These are phyloP conservation scores for Talaromyces sp. DNA, from an alignment of 2,329 filamentous ascomycete genomes.

Conservation along the genomic window DNA sequence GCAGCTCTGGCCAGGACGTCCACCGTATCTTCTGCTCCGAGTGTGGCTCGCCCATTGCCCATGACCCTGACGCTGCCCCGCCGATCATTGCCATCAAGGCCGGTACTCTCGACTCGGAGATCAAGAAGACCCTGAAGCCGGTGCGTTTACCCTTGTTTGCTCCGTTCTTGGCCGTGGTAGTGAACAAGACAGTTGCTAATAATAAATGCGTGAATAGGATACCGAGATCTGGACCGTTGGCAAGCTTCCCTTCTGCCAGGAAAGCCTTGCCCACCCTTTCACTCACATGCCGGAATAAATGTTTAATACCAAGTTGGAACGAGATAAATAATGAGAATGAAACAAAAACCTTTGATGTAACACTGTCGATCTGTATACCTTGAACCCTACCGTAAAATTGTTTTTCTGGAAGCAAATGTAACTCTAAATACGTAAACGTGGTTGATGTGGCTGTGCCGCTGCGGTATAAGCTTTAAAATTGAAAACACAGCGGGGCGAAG, in stretches of 20 bases:
- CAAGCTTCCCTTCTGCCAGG: conserved; percentile 67
- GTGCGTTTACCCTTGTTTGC: conserved; percentile 25
- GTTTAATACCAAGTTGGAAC: not conserved
- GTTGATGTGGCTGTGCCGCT: not conserved
- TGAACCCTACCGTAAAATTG: not conserved
- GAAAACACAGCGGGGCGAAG: not conserved
- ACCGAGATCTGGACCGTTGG: conserved; percentile 65
- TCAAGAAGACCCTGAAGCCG: conserved; percentile 65
- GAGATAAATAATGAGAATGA: not conserved
- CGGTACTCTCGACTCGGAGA: conserved; percentile 57
- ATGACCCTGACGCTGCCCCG: conserved; percentile 66
- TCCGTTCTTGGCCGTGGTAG: conserved; percentile 20
- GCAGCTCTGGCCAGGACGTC: conserved; percentile 57
- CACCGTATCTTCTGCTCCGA: conserved; percentile 66
- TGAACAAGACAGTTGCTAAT: conserved; percentile 32
- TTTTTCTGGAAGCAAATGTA: not conserved
- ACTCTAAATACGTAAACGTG: not conserved
- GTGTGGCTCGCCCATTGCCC: conserved; percentile 65
- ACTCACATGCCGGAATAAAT: conserved; percentile 57
- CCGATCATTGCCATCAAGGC: conserved; percentile 66
- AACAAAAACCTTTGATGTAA: not conserved
- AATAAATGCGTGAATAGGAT: conserved; percentile 26
- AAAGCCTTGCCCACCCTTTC: conserved; percentile 60
- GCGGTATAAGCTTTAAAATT: not conserved
- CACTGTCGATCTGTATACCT: not conserved